Percentiles rank a stretch among this genome's conserved stretches.
These are phyloP conservation scores for Crucihimalaya himalaica DNA, from an alignment of 345 rosid genomes.

Conservation along the genomic window DNA sequence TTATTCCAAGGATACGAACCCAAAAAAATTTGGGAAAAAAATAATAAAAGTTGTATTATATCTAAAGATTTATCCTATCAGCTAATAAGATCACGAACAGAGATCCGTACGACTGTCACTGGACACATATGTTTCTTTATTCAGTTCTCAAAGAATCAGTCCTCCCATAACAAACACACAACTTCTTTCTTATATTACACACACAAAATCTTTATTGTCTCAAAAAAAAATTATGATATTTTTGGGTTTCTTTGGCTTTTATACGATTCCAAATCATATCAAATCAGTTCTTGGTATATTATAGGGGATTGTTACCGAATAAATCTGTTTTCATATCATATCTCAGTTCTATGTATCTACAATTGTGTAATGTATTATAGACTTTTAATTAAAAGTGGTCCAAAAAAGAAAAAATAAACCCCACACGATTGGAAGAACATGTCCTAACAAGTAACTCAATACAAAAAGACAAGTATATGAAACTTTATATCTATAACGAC, in stretches of 20 bases:
- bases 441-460: slow-evolving; percentile 33
- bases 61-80: slow-evolving; percentile 3
- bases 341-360: not conserved
- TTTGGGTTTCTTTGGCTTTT: not conserved
- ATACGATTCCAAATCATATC: slow-evolving; percentile 33
- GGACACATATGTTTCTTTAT: slow-evolving; percentile 32
- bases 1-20: not conserved
- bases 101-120: slow-evolving; percentile 38
- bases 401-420: not conserved
- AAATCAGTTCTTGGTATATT: slow-evolving; percentile 28
- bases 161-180: slow-evolving; percentile 25
- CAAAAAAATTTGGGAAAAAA: not conserved
- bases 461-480: slow-evolving; percentile 22
- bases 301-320: slow-evolving; percentile 12
- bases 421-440: slow-evolving; percentile 36
- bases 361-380: not conserved
- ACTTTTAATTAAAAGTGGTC: slow-evolving; percentile 29
- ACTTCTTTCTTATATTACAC: slow-evolving; percentile 27
- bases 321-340: slow-evolving; percentile 26
- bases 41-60: not conserved
- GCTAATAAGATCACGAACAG: slow-evolving; percentile 21
- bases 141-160: slow-evolving; percentile 30
- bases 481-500: slow-evolving; percentile 34
- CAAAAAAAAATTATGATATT: slow-evolving; percentile 9
- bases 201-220: slow-evolving; percentile 22